A percentile compares a stretch with the other conserved stretches of the same genome.
Evolutionary conservation across 257 asterid species (phyloP).

Genomic region (Gynochthodes officinalis): DNA sequence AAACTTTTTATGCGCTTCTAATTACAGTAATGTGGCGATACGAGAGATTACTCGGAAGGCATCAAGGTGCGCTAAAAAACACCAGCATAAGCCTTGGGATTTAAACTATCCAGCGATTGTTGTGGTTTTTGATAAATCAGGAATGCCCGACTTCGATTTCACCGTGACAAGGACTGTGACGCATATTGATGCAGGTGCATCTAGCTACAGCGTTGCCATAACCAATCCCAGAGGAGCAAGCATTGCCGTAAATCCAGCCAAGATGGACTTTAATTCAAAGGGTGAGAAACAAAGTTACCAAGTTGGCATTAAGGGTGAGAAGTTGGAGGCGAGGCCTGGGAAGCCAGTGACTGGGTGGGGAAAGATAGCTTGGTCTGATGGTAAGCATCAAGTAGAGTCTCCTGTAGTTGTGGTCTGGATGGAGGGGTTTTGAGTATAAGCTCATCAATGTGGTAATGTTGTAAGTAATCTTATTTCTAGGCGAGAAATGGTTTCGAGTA

Average conservation of each 20-base stretch:
- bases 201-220: slow-evolving; percentile 34
- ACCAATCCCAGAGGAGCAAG: slow-evolving; percentile 40
- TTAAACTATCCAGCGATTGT: slow-evolving; percentile 74
- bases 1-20: slow-evolving; percentile 65
- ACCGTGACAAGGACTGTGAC: slow-evolving; percentile 53
- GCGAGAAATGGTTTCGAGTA: too few species aligned
- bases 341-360: slow-evolving; percentile 46
- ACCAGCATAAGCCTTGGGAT: slow-evolving; percentile 50
- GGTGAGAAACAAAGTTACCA: slow-evolving; percentile 49
- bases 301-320: slow-evolving; percentile 47
- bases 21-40: slow-evolving; percentile 38
- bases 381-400: slow-evolving; percentile 53
- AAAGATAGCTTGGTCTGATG: slow-evolving; percentile 63
- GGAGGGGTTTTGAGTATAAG: slow-evolving; percentile 7
- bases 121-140: slow-evolving; percentile 37
- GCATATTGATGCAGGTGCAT: slow-evolving; percentile 37
- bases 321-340: slow-evolving; percentile 39
- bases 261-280: slow-evolving; percentile 37
- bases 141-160: slow-evolving; percentile 1
- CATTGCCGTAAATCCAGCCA: slow-evolving; percentile 43
- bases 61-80: slow-evolving; percentile 31
- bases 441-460: background rate
- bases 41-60: slow-evolving; percentile 37
- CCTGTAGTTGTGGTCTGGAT: slow-evolving; percentile 69
- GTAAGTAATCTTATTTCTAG: too few species aligned